Conservation (phyloP, 106 monocot genomes). For the Ottelia alismoides region DNA sequence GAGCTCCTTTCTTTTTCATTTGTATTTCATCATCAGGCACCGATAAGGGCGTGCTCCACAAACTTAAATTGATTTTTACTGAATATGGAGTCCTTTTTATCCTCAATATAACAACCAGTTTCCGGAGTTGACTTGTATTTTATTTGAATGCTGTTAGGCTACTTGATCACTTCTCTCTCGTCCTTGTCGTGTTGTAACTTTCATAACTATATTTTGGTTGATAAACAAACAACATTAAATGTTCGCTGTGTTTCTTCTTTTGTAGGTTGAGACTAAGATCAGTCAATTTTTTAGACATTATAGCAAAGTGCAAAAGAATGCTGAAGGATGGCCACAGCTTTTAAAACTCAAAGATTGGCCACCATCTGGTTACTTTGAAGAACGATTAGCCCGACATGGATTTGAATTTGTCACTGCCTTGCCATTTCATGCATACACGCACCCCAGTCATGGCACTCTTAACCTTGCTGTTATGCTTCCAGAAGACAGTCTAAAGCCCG, state of each 20-base stretch:
- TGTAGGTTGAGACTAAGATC: slow-evolving; percentile 51
- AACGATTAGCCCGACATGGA: slow-evolving; percentile 43
- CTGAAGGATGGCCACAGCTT: slow-evolving; percentile 63
- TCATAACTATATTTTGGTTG: neutral
- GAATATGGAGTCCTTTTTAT: neutral
- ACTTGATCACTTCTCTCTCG: too few relatives aligned
- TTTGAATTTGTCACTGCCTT: slow-evolving; percentile 36
- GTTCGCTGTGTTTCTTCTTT: neutral
- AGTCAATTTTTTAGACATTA: slow-evolving; percentile 56
- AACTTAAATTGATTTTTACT: neutral
- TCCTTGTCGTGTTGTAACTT: neutral
- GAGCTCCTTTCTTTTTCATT: neutral
- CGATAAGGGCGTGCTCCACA: too few relatives aligned
- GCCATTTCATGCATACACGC: slow-evolving; percentile 55
- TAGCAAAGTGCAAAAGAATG: slow-evolving; percentile 30
- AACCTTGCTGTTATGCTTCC: slow-evolving; percentile 56
- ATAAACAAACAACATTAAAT: neutral
- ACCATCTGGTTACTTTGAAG: slow-evolving; percentile 43
- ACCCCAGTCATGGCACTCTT: slow-evolving; percentile 36
- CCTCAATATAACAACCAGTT: too few relatives aligned
- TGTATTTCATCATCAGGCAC: neutral
- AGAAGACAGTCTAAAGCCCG: slow-evolving; percentile 32
- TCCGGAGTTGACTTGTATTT: too few relatives aligned
- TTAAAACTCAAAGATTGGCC: slow-evolving; percentile 87
- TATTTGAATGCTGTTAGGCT: too few relatives aligned